Base-by-base conservation (phyloP, 2,329 filamentous ascomycete genomes). In the Colletotrichum shisoi region DNA sequence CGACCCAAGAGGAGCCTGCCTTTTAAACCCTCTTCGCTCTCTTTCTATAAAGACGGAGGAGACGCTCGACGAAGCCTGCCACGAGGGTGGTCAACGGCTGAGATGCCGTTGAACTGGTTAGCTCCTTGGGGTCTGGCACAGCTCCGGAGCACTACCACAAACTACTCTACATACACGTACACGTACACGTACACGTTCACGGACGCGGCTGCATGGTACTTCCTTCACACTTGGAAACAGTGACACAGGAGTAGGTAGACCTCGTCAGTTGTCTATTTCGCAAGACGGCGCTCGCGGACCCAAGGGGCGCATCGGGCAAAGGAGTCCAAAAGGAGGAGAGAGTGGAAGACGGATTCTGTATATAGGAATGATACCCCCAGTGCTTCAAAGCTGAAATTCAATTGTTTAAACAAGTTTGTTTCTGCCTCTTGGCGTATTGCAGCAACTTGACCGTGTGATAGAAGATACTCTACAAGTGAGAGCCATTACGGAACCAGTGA, bases 1-100 rank as follows among this genome's bases (percentile, higher is more conserved):
- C 84, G n/a, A 82, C 80, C 45, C 74, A 80, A 63, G 78, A 78
- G 62, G 75, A 39, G 3, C 27, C 77, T 5, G 74, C 75, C 12
- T 44, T 64, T 59, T 69, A 60, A 65, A 19, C 46, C 27, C 13
- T 3, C 17, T 6, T 15, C 21, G 17, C 39, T 21, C n/a, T 3
- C n/a, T 21, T 15, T 3, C n/a, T 8, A 8, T 34, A 34, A 9
- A 15, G n/a, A 27, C 44, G 9, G 9, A 27, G 4, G 27, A 13
- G 31, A 42, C 24, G 5, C 61, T 19, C 44, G 15, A 45, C 15
- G 45, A 37, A 37, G 31, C 17, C 7, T 44, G 21, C 19, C 39
- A 45, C 45, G 4, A 15, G 6, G 6, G 15, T 31, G 40, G 2
- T 21, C 4, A 21, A 27, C 11, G 49, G 39, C 49, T 37, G 61